These are phyloP conservation scores for Stenogyne calaminthoides DNA, from an alignment of 305 asterid species.

Conservation along the genomic window DNA sequence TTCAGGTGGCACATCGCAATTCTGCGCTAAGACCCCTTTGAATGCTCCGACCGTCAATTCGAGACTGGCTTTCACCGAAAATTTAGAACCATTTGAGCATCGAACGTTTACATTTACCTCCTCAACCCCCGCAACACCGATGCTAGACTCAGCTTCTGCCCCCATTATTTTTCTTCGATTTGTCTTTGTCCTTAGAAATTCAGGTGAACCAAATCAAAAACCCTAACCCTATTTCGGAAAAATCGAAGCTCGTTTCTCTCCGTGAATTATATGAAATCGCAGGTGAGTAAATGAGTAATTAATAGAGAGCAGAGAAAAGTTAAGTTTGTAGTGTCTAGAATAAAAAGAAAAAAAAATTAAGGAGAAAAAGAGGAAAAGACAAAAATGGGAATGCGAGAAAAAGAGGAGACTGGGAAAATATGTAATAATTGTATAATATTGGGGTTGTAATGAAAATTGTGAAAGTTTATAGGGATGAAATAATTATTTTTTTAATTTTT, in stretches of 20 bases:
- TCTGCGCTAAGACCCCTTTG: slow-evolving; percentile 54
- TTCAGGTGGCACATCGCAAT: slow-evolving; percentile 65
- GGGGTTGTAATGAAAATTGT: neutral
- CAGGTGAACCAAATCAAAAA: slow-evolving; percentile 24
- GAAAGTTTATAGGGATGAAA: neutral
- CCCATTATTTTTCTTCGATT: slow-evolving; percentile 32
- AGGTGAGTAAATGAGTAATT: slow-evolving; percentile 17
- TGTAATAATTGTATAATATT: neutral
- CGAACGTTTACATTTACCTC: slow-evolving; percentile 50
- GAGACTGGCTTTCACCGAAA: slow-evolving; percentile 55
- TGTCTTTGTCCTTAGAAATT: slow-evolving; percentile 5
- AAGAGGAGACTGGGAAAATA: neutral
- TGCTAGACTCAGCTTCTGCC: slow-evolving; percentile 50
- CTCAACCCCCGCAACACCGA: slow-evolving; percentile 33
- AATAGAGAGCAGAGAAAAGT: slow-evolving; percentile 11
- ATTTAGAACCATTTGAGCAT: slow-evolving; percentile 60
- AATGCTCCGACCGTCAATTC: slow-evolving; percentile 55
- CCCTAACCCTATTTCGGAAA: slow-evolving; percentile 33
- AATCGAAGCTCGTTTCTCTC: slow-evolving; percentile 19
- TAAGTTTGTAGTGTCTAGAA: neutral
- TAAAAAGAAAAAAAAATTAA: neutral
- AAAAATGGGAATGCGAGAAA: neutral
- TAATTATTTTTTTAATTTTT: neutral
- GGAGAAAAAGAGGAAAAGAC: neutral
- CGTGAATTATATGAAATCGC: slow-evolving; percentile 11